Evolutionary conservation across 1,284 basidiomycete genomes (phyloP), one percentile per base, ranked within the genome.

Genomic region (Sporisorium iseilematis-ciliati): DNA sequence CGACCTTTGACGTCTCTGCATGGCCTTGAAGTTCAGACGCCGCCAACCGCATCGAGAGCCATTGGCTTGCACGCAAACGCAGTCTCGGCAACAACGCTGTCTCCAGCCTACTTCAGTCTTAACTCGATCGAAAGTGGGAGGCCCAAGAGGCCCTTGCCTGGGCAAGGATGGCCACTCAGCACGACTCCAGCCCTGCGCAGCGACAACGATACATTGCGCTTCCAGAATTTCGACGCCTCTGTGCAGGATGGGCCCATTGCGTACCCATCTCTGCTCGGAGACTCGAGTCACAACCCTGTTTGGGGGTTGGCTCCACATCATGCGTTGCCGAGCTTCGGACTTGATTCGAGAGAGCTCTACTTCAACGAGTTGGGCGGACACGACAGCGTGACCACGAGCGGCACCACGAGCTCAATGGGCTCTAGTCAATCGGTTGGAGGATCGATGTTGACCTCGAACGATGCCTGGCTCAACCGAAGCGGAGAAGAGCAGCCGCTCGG

Each of bases 391-490:
- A 20, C 46, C 21, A 52, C 53, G 14, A 45, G 46, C 4, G 46
- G 50, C 8, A 46, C 55, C 23, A 53, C 51, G 10, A 58, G 55
- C 50, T 61, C 58, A 8, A 26, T 62, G 0, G 42, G 54, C 1
- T 65, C 59, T 3, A 58, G 58, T 40, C 54, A 51, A 40, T 62
- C 62, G 45, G 38, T 65, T 16, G 58, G 58, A 14, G 55, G 61
- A 1, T 11, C 59, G 29, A 46, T 23, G 2, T 49, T 48, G 54
- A 41, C 41, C 18, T 61, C 50, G 12, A 33, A 23, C 26, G 63
- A 65, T 21, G 38, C 58, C 3, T 58, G 58, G 58, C 42, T 51
- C n/a, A 50, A 26, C 33, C 49, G 49, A 7, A 16, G 33, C 21
- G 48, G 46, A 25, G 18, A 18, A 8, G 48, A 23, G 11, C 41